Base-by-base conservation (phyloP, 768 basidiomycete genomes). In the Holtermannia corniformis region DNA sequence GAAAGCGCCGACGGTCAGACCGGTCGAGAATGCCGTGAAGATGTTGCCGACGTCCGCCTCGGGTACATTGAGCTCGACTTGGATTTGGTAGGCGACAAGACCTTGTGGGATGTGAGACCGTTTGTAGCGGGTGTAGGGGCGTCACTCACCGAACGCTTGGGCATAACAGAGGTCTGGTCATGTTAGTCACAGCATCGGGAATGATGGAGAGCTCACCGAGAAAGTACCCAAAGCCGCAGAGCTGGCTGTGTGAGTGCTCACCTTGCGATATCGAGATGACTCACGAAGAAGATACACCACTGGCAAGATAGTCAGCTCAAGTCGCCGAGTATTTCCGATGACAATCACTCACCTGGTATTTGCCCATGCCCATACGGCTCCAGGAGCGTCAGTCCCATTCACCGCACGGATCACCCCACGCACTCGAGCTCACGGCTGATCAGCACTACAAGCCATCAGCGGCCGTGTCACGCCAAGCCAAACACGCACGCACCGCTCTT, bases 161-260 rank as follows among this genome's bases (percentile, higher is more conserved):
- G 73, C 71, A 63, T 66, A 74, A 20, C 57, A 54, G 2, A 75
- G 58, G 50, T 73, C 74, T 37, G 32, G 32, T 16, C 7, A 7
- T 37, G 32, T 37, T 16, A 37, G 32, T 16, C 16, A 7, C 10
- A 37, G 7, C 16, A 7, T 16, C 32, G 32, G 16, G 32, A 37
- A 16, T 16, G 16, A 7, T 7, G 32, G 32, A 37, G 10, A 37
- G n/a, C 32, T 7, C 7, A 37, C 32, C 32, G 42, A 75, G 62
- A 51, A 69, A 69, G 47, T 72, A 73, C 0, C 73, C 73, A 24
- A 73, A 71, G 4, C 72, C 74, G 51, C 72, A 72, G 1, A 75
- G 59, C 32, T 37, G 16, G n/a, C 32, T 37, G 7, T 37, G 32
- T 37, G 10, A 37, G 32, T 16, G 16, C 32, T 16, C 16, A 37